Percentiles rank a stretch among this genome's conserved stretches.
These are phyloP conservation scores for Pseudevernia furfuracea DNA, from an alignment of 495 filamentous ascomycete species.

Conservation along the genomic window DNA sequence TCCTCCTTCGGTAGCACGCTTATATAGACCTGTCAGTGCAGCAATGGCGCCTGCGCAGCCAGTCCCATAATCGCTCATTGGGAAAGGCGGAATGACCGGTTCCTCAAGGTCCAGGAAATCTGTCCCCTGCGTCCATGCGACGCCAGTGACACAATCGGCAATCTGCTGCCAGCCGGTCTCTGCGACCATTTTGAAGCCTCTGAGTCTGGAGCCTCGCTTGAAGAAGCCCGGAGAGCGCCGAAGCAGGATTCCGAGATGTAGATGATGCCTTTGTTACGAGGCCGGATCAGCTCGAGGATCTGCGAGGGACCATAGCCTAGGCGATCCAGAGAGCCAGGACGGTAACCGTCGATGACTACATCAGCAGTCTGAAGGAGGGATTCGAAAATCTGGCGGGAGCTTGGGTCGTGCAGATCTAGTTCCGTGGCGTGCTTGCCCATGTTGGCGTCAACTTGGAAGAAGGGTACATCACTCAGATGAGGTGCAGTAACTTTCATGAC, in stretches of 20 bases:
- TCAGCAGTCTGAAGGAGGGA: constrained; percentile 52
- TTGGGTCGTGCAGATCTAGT: constrained; percentile 50
- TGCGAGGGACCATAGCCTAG: constrained; percentile 53
- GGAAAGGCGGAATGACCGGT: constrained; percentile 72
- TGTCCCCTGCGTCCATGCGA: constrained; percentile 66
- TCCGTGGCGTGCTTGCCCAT: constrained; percentile 56
- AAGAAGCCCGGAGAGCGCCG: constrained; percentile 32
- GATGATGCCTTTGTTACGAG: constrained; percentile 54
- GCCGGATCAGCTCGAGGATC: constrained; percentile 44
- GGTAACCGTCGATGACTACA: constrained; percentile 59
- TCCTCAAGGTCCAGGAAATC: constrained; percentile 60
- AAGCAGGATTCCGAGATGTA: constrained; percentile 71
- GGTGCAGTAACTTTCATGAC: not conserved
- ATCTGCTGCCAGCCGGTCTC: constrained; percentile 51
- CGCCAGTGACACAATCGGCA: constrained; percentile 51
- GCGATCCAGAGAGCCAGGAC: constrained; percentile 56
- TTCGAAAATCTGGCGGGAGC: constrained; percentile 49
- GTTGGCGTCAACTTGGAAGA: constrained; percentile 41
- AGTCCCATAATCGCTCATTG: constrained; percentile 75
- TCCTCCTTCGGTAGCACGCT: constrained; percentile 54
- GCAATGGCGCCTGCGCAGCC: constrained; percentile 59
- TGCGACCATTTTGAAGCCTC: constrained; percentile 34
- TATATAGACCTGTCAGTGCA: constrained; percentile 54
- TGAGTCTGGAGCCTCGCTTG: not conserved
- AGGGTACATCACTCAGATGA: constrained; percentile 22